Conservation (phyloP, 2,329 filamentous ascomycete genomes). For the Orbilia ellipsospora region DNA sequence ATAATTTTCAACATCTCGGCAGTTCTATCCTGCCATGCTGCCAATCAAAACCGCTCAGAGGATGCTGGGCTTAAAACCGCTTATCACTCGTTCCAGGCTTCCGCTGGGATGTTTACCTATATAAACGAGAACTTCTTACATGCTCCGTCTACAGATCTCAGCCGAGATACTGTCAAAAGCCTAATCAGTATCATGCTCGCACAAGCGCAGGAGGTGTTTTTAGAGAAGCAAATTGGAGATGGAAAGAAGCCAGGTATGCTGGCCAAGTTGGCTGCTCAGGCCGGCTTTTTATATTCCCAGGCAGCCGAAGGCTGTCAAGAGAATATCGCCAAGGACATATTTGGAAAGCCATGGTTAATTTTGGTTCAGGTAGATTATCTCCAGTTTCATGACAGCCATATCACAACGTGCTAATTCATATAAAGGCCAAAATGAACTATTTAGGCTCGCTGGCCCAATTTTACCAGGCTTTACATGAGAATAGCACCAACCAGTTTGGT, state of each 20-base stretch:
- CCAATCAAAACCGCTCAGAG: constrained; percentile 89
- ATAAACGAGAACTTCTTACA: constrained; percentile 99
- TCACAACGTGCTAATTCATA: constrained; percentile 15
- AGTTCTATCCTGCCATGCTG: constrained; percentile 94
- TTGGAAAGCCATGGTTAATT: constrained; percentile 92
- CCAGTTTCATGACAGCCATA: background rate
- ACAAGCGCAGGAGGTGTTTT: constrained; percentile 95
- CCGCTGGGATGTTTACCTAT: constrained; percentile 99
- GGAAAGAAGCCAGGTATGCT: constrained; percentile 91
- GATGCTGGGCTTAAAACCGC: constrained; percentile 94
- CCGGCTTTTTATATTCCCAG: constrained; percentile 86
- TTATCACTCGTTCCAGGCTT: constrained; percentile 97
- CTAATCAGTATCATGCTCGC: constrained; percentile 92
- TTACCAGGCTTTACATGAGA: constrained; percentile 90
- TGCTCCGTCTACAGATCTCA: constrained; percentile 94
- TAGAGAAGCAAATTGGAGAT: constrained; percentile 94
- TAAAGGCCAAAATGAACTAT: constrained; percentile 79
- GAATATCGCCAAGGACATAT: constrained; percentile 88
- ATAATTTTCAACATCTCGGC: constrained; percentile 99
- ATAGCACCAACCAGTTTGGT: constrained; percentile 87
- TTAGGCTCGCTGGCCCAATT: constrained; percentile 90
- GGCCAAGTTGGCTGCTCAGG: constrained; percentile 92
- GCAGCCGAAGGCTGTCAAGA: constrained; percentile 91
- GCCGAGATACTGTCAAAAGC: constrained; percentile 93
- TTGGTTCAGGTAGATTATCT: constrained; percentile 75